A percentile compares a stretch with the other conserved stretches of the same genome.
phyloP scores from a whole-genome alignment of 2,329 filamentous ascomycete species.

The Epicoccum sorghinum region DNA sequence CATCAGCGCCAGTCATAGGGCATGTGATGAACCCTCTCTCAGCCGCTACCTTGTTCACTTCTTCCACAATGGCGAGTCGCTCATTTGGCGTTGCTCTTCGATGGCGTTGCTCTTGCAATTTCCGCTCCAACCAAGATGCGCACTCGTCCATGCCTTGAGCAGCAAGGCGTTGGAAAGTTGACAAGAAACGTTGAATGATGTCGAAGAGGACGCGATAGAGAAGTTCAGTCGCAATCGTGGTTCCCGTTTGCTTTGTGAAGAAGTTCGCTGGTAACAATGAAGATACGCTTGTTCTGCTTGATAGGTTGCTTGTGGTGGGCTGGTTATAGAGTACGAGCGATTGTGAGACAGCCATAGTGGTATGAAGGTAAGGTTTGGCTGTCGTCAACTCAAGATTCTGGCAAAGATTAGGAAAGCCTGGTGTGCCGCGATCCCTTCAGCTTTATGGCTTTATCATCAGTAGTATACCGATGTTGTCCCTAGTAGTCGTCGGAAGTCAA shows the following conservation, averaged over 20 bases:
- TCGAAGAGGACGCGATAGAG: constrained; percentile 40
- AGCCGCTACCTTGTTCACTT: constrained; percentile 28
- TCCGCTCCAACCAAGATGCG: constrained; percentile 32
- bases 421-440: neutral
- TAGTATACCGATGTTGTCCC: neutral
- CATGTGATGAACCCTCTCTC: constrained; percentile 29
- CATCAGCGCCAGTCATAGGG: constrained; percentile 22
- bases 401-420: too few relatives aligned
- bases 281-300: constrained; percentile 5
- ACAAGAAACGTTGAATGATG: constrained; percentile 35
- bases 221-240: constrained; percentile 37
- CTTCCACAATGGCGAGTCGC: constrained; percentile 23
- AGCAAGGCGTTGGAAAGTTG: constrained; percentile 32
- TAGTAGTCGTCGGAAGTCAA: neutral
- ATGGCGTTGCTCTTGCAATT: constrained; percentile 24
- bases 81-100: neutral
- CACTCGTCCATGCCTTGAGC: constrained; percentile 30
- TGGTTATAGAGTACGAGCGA: constrained; percentile 22
- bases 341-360: constrained; percentile 22
- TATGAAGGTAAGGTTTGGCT: neutral
- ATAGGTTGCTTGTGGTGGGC: constrained; percentile 2
- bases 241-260: constrained; percentile 30
- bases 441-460: neutral
- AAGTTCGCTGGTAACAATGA: constrained; percentile 22
- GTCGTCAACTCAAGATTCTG: neutral